These are phyloP conservation scores for Ophiostoma sp. DNA, from an alignment of 2,329 filamentous ascomycete species.

Conservation along the genomic window DNA sequence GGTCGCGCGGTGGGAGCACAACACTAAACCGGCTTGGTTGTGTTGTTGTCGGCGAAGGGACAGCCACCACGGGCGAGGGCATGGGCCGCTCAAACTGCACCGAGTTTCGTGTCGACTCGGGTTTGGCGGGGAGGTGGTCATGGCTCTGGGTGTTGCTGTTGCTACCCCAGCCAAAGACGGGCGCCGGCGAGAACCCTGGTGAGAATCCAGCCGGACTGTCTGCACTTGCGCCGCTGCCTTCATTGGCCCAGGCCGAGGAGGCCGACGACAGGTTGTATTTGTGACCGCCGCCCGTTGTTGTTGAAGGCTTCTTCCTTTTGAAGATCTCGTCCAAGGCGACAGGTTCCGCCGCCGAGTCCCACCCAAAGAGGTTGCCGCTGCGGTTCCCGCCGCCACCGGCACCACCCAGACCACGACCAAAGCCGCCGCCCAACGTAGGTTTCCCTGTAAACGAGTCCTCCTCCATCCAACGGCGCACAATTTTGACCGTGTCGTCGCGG, in stretches of 20 bases:
- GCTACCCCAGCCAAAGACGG: constrained; percentile 18
- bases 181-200: constrained; percentile 9
- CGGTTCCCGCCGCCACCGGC: constrained; percentile 39
- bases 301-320: constrained; percentile 37
- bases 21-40: constrained; percentile 11
- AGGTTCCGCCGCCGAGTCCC: constrained; percentile 56
- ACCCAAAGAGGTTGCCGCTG: constrained; percentile 58
- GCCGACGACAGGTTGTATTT: not conserved
- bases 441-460: constrained; percentile 60
- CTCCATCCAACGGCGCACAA: constrained; percentile 66
- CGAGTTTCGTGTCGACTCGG: not conserved
- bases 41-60: not conserved
- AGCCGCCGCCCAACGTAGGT: constrained; percentile 41
- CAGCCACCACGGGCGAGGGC: not conserved
- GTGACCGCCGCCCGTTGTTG: not conserved
- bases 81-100: constrained; percentile 11
- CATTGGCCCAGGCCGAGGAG: not conserved
- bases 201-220: not conserved
- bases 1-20: not conserved
- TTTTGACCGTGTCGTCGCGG: constrained; percentile 55
- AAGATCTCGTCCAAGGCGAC: constrained; percentile 52
- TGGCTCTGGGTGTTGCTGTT: not conserved
- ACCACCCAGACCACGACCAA: not conserved
- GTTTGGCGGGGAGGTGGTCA: not conserved
- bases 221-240: constrained; percentile 1